Base-by-base conservation (phyloP, 352 stramenopile genomes). In the Phytopythium chamaehyphon region DNA sequence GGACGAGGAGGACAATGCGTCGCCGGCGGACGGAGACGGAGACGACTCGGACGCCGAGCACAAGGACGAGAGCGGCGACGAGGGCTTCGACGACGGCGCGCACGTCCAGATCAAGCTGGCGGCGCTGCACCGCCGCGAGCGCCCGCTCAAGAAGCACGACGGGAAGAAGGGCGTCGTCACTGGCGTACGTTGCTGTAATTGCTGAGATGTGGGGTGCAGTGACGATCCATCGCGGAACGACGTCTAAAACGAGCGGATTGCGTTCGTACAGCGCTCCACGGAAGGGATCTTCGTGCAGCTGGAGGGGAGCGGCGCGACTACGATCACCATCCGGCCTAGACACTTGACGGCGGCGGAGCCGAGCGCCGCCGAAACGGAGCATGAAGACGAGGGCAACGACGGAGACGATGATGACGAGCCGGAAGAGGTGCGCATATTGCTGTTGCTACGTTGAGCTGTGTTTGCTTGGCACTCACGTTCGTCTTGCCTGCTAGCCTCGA, bases 131-230 rank as follows among this genome's bases (percentile, higher is more conserved):
- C 66, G 74, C 1, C 53, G 64, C 6, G 79, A 92, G 47, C 67
- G 76, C 5, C 76, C 86, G 37, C 14, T 89, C 39, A 89, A 87
- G 40, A 92, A 83, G 44, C 73, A 85, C 39, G 52, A 88, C 23
- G 82, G 73, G 37, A 90, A 86, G 44, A 63, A 79, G 31, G 82
- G 82, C 11, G 55, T 88, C 12, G 72, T 90, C 40, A 78, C 80
- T 24, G 76, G 73, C 43, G 73, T 84, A 51, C 12, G 72, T 71
- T 36, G 40, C 31, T 14, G n/a, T 21, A 22, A 39, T 19, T 21
- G 33, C 16, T 23, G 10, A 26, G n/a, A 24, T 38, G 4, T 53
- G 28, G 14, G 11, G 15, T 38, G 24, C 12, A 12, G 23, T 49
- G 43, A 38, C 43, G 35, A 22, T 38, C 43, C 16, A 11, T 1